Percentiles rank a stretch among this genome's conserved stretches.
Conservation (phyloP, 768 basidiomycete species). For the Xanthoconium purpureum region DNA sequence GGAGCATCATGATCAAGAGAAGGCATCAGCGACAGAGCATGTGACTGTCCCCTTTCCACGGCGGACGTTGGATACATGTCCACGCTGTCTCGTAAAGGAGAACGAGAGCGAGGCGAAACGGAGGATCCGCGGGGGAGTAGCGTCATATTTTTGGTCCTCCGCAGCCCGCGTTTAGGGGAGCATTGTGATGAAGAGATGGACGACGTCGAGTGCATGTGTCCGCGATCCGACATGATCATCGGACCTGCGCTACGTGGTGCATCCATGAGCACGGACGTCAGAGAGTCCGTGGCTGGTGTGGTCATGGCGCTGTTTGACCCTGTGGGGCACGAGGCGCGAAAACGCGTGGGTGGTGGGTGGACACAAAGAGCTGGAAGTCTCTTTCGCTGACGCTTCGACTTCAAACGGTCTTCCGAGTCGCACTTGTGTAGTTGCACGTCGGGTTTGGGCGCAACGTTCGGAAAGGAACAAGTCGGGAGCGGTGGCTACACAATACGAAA, state of each 20-base stretch:
- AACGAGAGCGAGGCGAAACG: conserved; percentile 18
- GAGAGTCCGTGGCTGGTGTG: conserved; percentile 16
- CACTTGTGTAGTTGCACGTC: conserved; percentile 6
- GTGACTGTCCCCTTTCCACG: conserved; percentile 21
- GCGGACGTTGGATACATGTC: conserved; percentile 16
- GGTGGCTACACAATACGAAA: conserved; percentile 21
- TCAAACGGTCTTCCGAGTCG: conserved; percentile 13
- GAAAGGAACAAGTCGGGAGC: conserved; percentile 16
- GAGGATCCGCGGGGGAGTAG: conserved; percentile 30
- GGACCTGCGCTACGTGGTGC: conserved; percentile 21
- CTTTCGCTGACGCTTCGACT: conserved; percentile 16
- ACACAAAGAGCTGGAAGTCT: conserved; percentile 23
- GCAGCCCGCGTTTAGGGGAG: conserved; percentile 35
- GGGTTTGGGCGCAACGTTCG: conserved; percentile 11
- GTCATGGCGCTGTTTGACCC: conserved; percentile 1
- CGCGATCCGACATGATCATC: conserved; percentile 13
- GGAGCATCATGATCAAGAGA: conserved; percentile 22
- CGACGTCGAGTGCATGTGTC: conserved; percentile 17
- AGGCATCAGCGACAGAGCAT: conserved; percentile 17
- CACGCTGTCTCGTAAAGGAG: conserved; percentile 22
- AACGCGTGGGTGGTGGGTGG: conserved; percentile 9
- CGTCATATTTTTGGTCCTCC: conserved; percentile 39
- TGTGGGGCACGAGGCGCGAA: conserved; percentile 12
- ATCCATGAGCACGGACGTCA: conserved; percentile 22
- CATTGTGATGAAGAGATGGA: conserved; percentile 26